Base-by-base conservation (phyloP, 1,284 basidiomycete genomes). In the Lignosus rhinocerotis region DNA sequence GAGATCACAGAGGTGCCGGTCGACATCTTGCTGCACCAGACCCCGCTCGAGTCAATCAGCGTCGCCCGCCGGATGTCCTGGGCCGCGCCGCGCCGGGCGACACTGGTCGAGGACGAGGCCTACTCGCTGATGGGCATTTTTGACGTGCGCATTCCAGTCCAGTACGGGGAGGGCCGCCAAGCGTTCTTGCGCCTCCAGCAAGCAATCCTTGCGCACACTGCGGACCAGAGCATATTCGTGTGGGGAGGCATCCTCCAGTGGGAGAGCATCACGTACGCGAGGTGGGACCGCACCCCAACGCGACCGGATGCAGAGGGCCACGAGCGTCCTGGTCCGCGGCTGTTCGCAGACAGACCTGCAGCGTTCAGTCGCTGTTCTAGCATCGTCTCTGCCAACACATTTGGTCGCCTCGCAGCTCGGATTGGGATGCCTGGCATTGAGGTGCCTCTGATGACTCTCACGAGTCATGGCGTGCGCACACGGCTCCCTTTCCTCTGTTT, bases 181-280 rank as follows among this genome's bases (percentile, higher is more conserved):
- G 51, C 41, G 30, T 53, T 53, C 42, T 14, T 44, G n/a, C 51
- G 51, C n/a, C 51, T 53, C 42, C 51, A 53, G 43, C 41, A 38
- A 17, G 41, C n/a, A 31, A 36, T 53, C 43, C 31, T 53, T 19
- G 41, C 41, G 42, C 41, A 34, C 32, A 36, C n/a, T n/a, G 32
- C 16, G 17, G 46, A 55, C 33, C 51, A 44, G 10, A 53, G 51
- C 51, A 34, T 53, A 16, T 53, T 53, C 12, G 51, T 42, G 11
- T 47, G 53, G 53, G 53, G 53, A 38, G 50, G 50, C 25, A 51
- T 51, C 50, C 50, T 51, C 39, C 38, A 42, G 39, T 51, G 50
- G 50, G 50, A 51, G 50, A 32, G 16, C 50, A 51, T 51, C 38
- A 51, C 50, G 3, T 17, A 51, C 16, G 50, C 50, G 30, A 6